Percentiles rank a stretch among this genome's conserved stretches.
Evolutionary conservation across 148 eudicot species (phyloP).

Genomic region (Rhododendron mucronatum): DNA sequence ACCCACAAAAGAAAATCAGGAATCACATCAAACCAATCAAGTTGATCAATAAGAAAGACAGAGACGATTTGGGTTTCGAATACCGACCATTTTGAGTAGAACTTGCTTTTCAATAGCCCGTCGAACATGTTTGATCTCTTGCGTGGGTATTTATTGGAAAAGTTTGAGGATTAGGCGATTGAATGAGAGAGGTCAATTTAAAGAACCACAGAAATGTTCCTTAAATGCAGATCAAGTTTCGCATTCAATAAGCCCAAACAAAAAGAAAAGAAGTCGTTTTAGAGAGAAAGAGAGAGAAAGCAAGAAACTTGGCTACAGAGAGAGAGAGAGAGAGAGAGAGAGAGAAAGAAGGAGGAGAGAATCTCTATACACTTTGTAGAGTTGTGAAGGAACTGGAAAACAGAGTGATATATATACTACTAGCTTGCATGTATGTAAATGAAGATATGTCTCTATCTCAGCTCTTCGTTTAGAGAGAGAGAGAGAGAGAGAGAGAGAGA

Average conservation of each 20-base stretch:
- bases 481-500: not conserved
- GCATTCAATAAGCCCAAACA: slow-evolving; percentile 3
- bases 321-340: not conserved
- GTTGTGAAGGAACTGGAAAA: not conserved
- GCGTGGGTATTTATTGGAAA: not conserved
- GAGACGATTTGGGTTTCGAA: not conserved
- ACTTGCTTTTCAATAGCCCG: slow-evolving; percentile 50
- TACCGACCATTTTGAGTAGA: slow-evolving; percentile 57
- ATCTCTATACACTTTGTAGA: not conserved
- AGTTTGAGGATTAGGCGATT: not conserved
- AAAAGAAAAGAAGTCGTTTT: slow-evolving; percentile 13
- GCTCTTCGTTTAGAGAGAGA: not conserved
- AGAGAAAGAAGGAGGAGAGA: not conserved
- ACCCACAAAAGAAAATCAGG: not conserved
- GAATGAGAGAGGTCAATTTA: not conserved
- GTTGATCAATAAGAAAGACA: not conserved
- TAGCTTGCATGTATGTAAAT: not conserved
- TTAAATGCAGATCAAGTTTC: slow-evolving; percentile 13
- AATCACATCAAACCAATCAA: not conserved
- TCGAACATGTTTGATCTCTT: slow-evolving; percentile 41
- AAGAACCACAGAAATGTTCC: slow-evolving; percentile 1
- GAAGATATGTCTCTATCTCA: not conserved
- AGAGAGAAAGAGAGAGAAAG: not conserved
- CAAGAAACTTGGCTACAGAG: not conserved
- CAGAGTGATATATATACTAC: not conserved